Evolutionary conservation across 2,329 filamentous ascomycete species (phyloP).

Genomic region (Aspergillus neoniger): DNA sequence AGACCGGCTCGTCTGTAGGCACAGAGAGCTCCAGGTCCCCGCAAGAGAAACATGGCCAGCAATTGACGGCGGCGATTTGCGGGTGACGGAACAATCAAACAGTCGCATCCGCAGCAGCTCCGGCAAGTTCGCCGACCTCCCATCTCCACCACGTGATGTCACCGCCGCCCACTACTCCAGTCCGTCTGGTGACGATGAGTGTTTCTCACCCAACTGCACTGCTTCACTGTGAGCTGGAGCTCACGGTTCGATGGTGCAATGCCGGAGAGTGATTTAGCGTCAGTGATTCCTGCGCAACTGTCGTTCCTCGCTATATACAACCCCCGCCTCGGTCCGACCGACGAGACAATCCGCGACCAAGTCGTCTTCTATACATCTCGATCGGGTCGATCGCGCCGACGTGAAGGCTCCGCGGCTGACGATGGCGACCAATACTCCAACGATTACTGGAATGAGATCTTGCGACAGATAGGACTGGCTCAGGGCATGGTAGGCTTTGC

Average conservation of each 20-base stretch:
- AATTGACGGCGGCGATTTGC: conserved; percentile 7
- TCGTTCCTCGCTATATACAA: conserved; percentile 96
- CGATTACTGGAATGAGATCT: conserved; percentile 77
- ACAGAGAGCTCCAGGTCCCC: conserved; percentile 24
- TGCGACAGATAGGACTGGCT: conserved; percentile 91
- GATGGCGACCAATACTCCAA: conserved; percentile 40
- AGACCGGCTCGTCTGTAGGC: conserved; percentile 22
- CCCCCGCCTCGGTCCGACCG: conserved; percentile 71
- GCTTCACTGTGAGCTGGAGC: conserved; percentile 17
- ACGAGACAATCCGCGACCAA: conserved; percentile 75
- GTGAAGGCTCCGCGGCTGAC: conserved; percentile 19
- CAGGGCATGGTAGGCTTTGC: conserved; percentile 96
- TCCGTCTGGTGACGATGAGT: conserved; percentile 13
- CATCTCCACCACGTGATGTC: conserved; percentile 36
- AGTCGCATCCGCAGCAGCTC: conserved; percentile 16
- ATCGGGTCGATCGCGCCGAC: conserved; percentile 30
- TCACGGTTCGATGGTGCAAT: conserved; percentile 35
- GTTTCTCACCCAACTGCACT: neutral
- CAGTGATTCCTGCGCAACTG: conserved; percentile 74
- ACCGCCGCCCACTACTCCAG: conserved; percentile 26
- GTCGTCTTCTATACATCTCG: conserved; percentile 88
- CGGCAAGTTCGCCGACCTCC: conserved; percentile 11
- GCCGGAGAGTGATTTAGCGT: conserved; percentile 39
- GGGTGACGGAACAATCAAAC: neutral
- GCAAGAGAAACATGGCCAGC: conserved; percentile 29